Evolutionary conservation across 306 rosid genomes (phyloP).

Genomic region (Delonix regia): DNA sequence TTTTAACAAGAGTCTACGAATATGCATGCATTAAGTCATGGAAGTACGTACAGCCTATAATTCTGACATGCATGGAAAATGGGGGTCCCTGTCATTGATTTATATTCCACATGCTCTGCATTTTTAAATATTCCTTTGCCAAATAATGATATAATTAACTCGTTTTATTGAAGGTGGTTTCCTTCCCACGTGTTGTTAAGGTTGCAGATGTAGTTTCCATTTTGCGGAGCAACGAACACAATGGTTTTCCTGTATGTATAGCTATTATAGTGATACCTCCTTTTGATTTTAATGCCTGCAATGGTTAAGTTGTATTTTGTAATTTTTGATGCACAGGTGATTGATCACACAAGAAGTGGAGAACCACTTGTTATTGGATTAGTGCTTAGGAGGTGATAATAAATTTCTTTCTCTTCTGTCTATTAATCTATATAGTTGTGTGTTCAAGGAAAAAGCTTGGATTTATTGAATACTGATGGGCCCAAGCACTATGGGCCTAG

Average conservation of each 20-base stretch:
- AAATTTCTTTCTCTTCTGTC: slow-evolving; percentile 3
- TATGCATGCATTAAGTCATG: slow-evolving; percentile 5
- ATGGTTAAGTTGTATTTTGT: slow-evolving; percentile 36
- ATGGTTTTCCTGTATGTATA: slow-evolving; percentile 95
- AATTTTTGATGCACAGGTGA: slow-evolving; percentile 64
- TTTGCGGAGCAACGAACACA: slow-evolving; percentile 80
- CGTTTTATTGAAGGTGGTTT: slow-evolving; percentile 68
- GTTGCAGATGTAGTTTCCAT: slow-evolving; percentile 88
- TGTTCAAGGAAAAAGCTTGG: slow-evolving; percentile 25
- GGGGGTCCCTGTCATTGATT: background rate
- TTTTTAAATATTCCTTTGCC: slow-evolving; percentile 30
- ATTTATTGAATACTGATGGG: slow-evolving; percentile 17
- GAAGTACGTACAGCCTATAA: background rate
- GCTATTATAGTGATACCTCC: slow-evolving; percentile 30
- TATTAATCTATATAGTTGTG: slow-evolving; percentile 21
- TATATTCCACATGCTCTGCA: slow-evolving; percentile 18
- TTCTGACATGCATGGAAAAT: slow-evolving; percentile 1
- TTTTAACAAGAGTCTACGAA: background rate
- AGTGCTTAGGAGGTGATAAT: slow-evolving; percentile 82
- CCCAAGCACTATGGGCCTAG: too few species aligned
- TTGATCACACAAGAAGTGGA: slow-evolving; percentile 89
- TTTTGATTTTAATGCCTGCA: slow-evolving; percentile 22
- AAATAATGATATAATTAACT: slow-evolving; percentile 32
- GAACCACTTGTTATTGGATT: slow-evolving; percentile 87
- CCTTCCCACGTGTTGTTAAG: slow-evolving; percentile 90